These are phyloP conservation scores for Botryosphaeria dothidea DNA, from an alignment of 2,329 filamentous ascomycete genomes.

Conservation along the genomic window DNA sequence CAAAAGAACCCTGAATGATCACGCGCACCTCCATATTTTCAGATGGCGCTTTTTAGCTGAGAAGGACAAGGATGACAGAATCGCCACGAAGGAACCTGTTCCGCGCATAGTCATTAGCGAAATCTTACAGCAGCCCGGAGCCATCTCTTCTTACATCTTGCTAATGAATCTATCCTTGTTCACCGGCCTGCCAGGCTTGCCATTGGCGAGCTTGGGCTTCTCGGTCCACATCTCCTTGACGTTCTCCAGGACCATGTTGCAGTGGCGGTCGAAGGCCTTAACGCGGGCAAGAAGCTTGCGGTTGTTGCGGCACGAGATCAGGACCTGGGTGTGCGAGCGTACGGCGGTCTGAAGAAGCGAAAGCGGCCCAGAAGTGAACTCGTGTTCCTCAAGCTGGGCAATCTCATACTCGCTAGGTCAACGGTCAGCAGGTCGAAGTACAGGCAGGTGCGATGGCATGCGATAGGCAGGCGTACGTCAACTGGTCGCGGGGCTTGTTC, in stretches of 20 bases:
- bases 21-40: constrained; percentile 10
- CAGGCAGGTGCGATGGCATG: neutral
- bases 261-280: constrained; percentile 98
- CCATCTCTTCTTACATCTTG: constrained; percentile 75
- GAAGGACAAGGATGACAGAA: constrained; percentile 81
- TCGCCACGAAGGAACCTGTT: constrained; percentile 81
- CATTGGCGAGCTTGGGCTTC: constrained; percentile 76
- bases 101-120: neutral
- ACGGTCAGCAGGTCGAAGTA: constrained; percentile 3
- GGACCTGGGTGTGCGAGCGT: constrained; percentile 88
- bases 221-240: constrained; percentile 99
- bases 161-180: constrained; percentile 99
- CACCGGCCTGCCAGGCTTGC: constrained; percentile 84
- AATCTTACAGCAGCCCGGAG: neutral
- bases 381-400: constrained; percentile 75
- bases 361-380: constrained; percentile 77
- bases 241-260: constrained; percentile 98
- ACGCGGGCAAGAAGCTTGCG: constrained; percentile 95
- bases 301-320: constrained; percentile 98
- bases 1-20: constrained; percentile 13
- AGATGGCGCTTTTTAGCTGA: constrained; percentile 57
- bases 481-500: constrained; percentile 82
- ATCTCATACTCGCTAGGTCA: constrained; percentile 83
- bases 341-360: constrained; percentile 97
- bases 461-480: constrained; percentile 68